Conservation (phyloP, 2,329 filamentous ascomycete genomes). For the Leptographium radiaticola region DNA sequence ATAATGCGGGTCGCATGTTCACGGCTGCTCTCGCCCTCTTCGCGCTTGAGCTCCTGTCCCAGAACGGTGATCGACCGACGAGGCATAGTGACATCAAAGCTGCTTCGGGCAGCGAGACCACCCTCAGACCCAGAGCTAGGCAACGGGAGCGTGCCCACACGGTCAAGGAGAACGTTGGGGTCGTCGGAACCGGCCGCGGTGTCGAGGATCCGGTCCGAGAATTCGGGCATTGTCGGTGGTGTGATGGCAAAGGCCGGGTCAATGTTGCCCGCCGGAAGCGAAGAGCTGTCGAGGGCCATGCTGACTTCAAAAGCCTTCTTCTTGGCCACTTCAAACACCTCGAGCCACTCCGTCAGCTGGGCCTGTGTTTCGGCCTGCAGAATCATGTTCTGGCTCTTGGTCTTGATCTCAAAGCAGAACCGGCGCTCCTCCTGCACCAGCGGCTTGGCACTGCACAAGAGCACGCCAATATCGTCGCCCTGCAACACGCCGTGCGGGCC, state of each 20-base stretch:
- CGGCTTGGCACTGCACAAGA: conserved; percentile 85
- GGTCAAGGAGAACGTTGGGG: conserved; percentile 33
- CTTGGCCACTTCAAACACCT: conserved; percentile 87
- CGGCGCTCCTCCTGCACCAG: conserved; percentile 85
- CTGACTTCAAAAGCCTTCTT: conserved; percentile 75
- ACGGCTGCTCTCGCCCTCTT: conserved; percentile 61
- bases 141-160: conserved; percentile 50
- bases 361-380: conserved; percentile 86
- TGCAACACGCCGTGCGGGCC: conserved; percentile 79
- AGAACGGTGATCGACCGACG: conserved; percentile 44
- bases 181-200: conserved; percentile 25
- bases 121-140: conserved; percentile 45
- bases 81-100: conserved; percentile 52
- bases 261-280: conserved; percentile 30
- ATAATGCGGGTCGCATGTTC: conserved; percentile 84
- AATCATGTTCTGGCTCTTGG: conserved; percentile 80
- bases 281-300: conserved; percentile 35
- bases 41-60: conserved; percentile 36
- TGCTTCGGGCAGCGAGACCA: conserved; percentile 55
- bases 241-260: conserved; percentile 87
- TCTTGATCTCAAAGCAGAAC: conserved; percentile 98
- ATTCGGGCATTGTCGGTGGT: conserved; percentile 76
- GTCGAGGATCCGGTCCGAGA: conserved; percentile 60
- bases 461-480: conserved; percentile 87
- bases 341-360: conserved; percentile 90